A percentile compares a stretch with the other conserved stretches of the same genome.
Evolutionary conservation across 345 rosid genomes (phyloP).

Genomic region (Populus alba): DNA sequence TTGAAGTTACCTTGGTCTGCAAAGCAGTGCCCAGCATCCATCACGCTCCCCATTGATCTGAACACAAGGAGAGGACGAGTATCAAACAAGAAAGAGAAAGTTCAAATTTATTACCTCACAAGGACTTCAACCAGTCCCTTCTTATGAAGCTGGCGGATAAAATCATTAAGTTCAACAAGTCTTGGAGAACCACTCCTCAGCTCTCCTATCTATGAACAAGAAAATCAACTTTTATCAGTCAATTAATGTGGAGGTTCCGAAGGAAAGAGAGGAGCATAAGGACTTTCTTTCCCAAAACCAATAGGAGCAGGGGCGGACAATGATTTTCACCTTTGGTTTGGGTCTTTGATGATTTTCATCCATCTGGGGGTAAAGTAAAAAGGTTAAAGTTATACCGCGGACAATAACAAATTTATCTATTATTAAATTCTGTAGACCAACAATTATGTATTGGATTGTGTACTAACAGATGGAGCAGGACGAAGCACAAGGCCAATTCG

Average conservation of each 20-base stretch:
- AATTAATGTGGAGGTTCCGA: no score
- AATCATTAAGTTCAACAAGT: slow-evolving; percentile 80
- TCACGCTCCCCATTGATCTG: neutral
- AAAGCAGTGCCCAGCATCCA: slow-evolving; percentile 5
- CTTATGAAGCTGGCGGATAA: slow-evolving; percentile 73
- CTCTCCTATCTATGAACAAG: slow-evolving; percentile 71
- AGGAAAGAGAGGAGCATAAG: no score
- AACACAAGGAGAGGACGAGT: neutral
- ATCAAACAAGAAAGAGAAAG: neutral
- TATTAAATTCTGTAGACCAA: slow-evolving; percentile 2
- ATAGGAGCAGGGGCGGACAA: no score
- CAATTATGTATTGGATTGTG: neutral
- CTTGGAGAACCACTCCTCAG: slow-evolving; percentile 91
- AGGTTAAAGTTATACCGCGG: no score
- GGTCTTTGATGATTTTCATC: no score
- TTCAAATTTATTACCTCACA: slow-evolving; percentile 63
- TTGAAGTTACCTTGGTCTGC: slow-evolving; percentile 96
- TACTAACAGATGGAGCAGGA: slow-evolving; percentile 90
- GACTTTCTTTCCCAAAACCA: no score
- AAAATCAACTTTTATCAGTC: slow-evolving; percentile 11
- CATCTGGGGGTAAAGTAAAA: no score
- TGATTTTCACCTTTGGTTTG: no score
- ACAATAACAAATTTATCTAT: neutral
- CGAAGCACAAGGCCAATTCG: slow-evolving; percentile 95
- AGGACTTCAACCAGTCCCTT: slow-evolving; percentile 78